Evolutionary conservation across 2,329 filamentous ascomycete genomes (phyloP), one percentile per base, ranked within the genome.

Genomic region (Ceratocystis alfenasii): DNA sequence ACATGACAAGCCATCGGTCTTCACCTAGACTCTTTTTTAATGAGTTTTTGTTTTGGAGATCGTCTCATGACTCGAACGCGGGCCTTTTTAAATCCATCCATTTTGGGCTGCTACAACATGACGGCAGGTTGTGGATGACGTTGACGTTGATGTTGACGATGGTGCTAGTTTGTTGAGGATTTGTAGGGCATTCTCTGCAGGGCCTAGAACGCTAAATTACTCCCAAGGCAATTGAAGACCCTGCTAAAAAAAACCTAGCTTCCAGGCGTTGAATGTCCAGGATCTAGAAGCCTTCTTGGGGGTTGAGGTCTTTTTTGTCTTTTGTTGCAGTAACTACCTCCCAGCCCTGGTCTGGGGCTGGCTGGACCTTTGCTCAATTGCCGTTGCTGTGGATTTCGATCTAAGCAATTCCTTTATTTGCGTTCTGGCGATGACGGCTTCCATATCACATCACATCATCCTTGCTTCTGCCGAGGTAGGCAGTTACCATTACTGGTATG

Each of bases 401-500:
- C 36, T n/a, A 25, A 8, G 55, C 55, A 59, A 36, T 30, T 59
- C 28, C 22, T 57, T 15, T 57, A 30, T 30, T 33, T 57, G 48
- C 6, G n/a, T 15, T 15, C 36, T 41, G 10, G 36, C 36, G 36
- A 41, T 41, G 36, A 41, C 36, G 36, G 36, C 3, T 20, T 22
- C 48, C 20, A 12, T 3, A 28, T 15, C 48, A 36, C 55, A 57
- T 50, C 44, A 45, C 45, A 55, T 28, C 10, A 67, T 67, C 62
- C 62, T 50, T 67, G 65, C 46, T 17, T 22, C 45, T 46, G 53
- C 65, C 36, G 62, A 64, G 65, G 50, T 20, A 66, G 41, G 65
- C 15, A 55, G 7, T 20, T 55, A 20, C 59, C 55, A 55, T 30
- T 12, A 1, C 50, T 55, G 15, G 7, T 8, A 4, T n/a, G 15